Evolutionary conservation across 805 yeast species (phyloP), one percentile per base, ranked within the genome.

Genomic region (Pichia ethanolica): DNA sequence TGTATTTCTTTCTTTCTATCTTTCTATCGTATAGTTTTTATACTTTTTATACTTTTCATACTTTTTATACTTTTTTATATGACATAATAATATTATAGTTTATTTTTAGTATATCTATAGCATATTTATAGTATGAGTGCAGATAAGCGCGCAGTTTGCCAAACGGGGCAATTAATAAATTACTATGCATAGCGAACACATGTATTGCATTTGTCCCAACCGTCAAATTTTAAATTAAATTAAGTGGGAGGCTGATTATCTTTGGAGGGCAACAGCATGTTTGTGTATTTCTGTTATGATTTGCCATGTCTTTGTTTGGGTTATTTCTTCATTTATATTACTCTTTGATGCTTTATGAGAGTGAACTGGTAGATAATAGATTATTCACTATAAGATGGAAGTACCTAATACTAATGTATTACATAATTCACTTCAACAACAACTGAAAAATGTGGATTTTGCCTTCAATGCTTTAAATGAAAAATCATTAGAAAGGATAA

Each of bases 381-480:
- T 20, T 20, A 20, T 20, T 20, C 20, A 20, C 20, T 20, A 20
- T 20, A 20, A 20, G 39, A 47, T 47, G 50, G 41, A 47, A 28
- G 43, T 42, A 11, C 47, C 50, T 5, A 43, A 47, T 43, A 47
- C 46, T 11, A 45, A 45, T 5, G 14, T 43, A 3, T 32, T 44
- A 7, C 50, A 38, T 4, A 25, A 20, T 3, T 38, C 50, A 10
- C 41, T 43, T 7, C 36, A 47, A n/a, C 44, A 47, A 12, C 46
- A 47, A 8, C 11, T 47, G 4, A 43, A 39, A 7, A 33, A 39
- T 2, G 44, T 47, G 6, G 39, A 47, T 32, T 43, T 39, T 35
- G 47, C 39, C 7, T 47, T 47, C 37, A 47, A 43, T 25, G 33
- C 47, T 4, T 35, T 47, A 20, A 27, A 47, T 39, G 45, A 43